phyloP scores from a whole-genome alignment of 305 asterid species.

The Fraxinus greggii region DNA sequence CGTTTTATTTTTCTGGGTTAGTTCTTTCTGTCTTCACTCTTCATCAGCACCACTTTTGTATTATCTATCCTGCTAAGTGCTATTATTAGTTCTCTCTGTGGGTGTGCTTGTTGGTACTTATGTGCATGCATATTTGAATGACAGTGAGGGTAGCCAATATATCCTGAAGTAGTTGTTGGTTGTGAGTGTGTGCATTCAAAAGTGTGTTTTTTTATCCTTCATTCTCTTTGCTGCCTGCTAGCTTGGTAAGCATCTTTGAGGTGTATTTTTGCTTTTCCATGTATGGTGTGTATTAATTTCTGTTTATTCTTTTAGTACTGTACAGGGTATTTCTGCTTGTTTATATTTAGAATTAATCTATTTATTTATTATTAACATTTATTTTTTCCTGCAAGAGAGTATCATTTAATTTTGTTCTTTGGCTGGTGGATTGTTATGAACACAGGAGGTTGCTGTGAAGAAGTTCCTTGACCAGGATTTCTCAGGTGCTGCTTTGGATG shows the following conservation, averaged over 20 bases:
- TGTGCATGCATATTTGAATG: background rate
- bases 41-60: background rate
- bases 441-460: conserved; percentile 97
- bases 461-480: conserved; percentile 99
- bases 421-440: conserved; percentile 30
- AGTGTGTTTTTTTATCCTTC: background rate
- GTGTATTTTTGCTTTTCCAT: background rate
- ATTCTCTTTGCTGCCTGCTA: background rate
- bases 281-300: background rate
- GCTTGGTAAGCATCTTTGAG: background rate
- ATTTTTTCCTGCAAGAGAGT: background rate
- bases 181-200: background rate
- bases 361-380: background rate
- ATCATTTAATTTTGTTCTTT: conserved; percentile 10
- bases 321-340: background rate
- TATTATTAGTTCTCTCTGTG: background rate
- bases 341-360: background rate
- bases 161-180: background rate
- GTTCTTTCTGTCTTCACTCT: background rate
- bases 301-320: background rate
- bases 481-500: conserved; percentile 99
- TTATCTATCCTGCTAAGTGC: background rate
- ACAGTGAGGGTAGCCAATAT: background rate
- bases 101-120: background rate
- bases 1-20: background rate